Percentiles rank a stretch among this genome's conserved stretches.
Evolutionary conservation across 1,139 yeast species (phyloP).

Genomic region (Saccharomyces hybrid): DNA sequence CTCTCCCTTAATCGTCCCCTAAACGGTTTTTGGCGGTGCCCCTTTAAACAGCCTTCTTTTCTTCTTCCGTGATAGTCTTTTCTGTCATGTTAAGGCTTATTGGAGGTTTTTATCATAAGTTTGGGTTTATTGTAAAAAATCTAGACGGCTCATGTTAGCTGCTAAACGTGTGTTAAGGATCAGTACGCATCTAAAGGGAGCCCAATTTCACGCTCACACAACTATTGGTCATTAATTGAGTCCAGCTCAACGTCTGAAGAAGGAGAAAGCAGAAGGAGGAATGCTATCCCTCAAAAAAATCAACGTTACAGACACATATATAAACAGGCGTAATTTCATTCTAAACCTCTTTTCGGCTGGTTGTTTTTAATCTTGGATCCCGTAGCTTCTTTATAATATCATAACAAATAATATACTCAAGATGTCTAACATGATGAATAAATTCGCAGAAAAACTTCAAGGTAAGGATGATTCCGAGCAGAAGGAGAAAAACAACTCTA

Average conservation of each 20-base stretch:
- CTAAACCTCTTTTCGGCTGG: not conserved
- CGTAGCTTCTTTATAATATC: not conserved
- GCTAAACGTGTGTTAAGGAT: not conserved
- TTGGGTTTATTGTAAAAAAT: not conserved
- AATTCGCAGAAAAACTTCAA: conserved; percentile 23
- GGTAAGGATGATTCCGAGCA: conserved; percentile 15
- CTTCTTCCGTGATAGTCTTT: not conserved
- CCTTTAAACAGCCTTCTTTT: not conserved
- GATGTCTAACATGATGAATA: conserved; percentile 26
- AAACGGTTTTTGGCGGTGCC: not conserved
- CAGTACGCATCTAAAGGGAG: not conserved
- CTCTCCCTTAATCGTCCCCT: not conserved
- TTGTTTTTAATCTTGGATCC: not conserved
- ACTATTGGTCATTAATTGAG: not conserved
- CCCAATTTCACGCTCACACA: not conserved
- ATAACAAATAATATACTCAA: not conserved
- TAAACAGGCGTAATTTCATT: not conserved
- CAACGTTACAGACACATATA: not conserved
- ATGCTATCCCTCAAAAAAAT: not conserved
- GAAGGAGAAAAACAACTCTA: conserved; percentile 7
- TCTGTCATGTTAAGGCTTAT: not conserved
- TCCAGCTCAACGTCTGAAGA: not conserved
- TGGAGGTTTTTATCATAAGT: not conserved
- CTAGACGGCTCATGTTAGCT: not conserved
- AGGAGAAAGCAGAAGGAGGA: not conserved